phyloP scores from a whole-genome alignment of 805 yeast genomes.

The Saturnispora quitensis region DNA sequence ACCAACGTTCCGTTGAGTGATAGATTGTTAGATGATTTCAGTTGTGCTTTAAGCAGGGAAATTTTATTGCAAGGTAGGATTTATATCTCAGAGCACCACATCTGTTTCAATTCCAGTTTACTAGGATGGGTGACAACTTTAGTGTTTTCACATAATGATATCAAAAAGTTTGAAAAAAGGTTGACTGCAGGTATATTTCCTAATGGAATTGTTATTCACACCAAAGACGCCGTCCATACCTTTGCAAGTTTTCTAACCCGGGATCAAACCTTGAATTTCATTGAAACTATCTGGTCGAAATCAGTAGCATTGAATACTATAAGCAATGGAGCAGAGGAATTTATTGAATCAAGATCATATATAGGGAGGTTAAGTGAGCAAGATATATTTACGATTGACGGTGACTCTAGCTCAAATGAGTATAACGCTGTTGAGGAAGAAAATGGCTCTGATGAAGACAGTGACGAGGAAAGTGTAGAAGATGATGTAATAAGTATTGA shows the following conservation, averaged over 20 bases:
- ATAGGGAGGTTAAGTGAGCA: constrained; percentile 17
- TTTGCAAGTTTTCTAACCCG: constrained; percentile 85
- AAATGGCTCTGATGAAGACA: constrained; percentile 17
- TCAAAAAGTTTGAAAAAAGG: constrained; percentile 66
- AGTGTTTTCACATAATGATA: constrained; percentile 61
- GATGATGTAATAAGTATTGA: not conserved
- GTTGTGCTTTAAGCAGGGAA: constrained; percentile 84
- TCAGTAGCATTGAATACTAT: constrained; percentile 26
- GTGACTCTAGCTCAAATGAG: constrained; percentile 20
- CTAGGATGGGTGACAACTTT: constrained; percentile 87
- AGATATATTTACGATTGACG: constrained; percentile 27
- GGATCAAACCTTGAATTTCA: constrained; percentile 63
- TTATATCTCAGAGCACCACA: constrained; percentile 65
- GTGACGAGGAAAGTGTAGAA: not conserved
- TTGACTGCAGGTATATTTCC: constrained; percentile 86
- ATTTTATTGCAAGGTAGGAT: constrained; percentile 81
- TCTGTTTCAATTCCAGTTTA: constrained; percentile 81
- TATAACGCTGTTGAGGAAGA: constrained; percentile 13
- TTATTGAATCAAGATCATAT: constrained; percentile 14
- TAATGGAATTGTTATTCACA: constrained; percentile 72
- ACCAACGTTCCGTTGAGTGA: constrained; percentile 60
- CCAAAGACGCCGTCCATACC: constrained; percentile 53
- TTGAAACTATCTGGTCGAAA: constrained; percentile 62
- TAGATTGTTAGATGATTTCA: constrained; percentile 71
- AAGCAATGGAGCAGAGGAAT: constrained; percentile 20